These are phyloP conservation scores for Poteriospumella lacustris DNA, from an alignment of 108 stramenopile genomes.

Conservation along the genomic window DNA sequence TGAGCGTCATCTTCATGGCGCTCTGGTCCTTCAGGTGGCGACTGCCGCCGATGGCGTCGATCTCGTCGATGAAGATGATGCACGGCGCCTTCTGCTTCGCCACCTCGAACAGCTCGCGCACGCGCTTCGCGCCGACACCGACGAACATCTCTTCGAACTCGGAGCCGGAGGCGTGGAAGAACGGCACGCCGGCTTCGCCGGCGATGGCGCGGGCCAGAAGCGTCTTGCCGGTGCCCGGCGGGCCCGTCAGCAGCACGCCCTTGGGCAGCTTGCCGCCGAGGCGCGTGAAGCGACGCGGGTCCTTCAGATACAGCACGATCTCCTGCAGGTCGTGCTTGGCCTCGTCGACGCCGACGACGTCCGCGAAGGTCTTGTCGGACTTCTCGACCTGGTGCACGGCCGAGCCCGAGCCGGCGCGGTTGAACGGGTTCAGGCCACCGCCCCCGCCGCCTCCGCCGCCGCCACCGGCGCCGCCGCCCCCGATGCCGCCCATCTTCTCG, in stretches of 20 bases:
- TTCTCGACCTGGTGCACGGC: conserved; percentile 80
- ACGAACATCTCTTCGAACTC: conserved; percentile 81
- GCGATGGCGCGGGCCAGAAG: conserved; percentile 56
- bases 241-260: conserved; percentile 53
- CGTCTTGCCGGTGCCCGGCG: conserved; percentile 58
- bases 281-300: conserved; percentile 66
- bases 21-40: conserved; percentile 88
- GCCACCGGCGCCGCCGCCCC: background rate
- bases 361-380: conserved; percentile 72
- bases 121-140: conserved; percentile 80
- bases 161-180: conserved; percentile 54
- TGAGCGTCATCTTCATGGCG: conserved; percentile 82
- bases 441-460: background rate
- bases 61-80: conserved; percentile 93
- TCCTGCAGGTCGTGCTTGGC: conserved; percentile 91
- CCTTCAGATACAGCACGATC: conserved; percentile 93
- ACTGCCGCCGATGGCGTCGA: conserved; percentile 77
- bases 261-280: conserved; percentile 52
- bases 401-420: conserved; percentile 38
- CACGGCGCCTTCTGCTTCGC: conserved; percentile 56
- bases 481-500: background rate
- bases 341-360: conserved; percentile 89
- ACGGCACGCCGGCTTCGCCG: conserved; percentile 58
- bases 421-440: no score
- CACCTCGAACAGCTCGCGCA: conserved; percentile 50